Percentiles rank a stretch among this genome's conserved stretches.
Conservation (phyloP, 2,329 filamentous ascomycete species). For the Diaporthe amygdali region DNA sequence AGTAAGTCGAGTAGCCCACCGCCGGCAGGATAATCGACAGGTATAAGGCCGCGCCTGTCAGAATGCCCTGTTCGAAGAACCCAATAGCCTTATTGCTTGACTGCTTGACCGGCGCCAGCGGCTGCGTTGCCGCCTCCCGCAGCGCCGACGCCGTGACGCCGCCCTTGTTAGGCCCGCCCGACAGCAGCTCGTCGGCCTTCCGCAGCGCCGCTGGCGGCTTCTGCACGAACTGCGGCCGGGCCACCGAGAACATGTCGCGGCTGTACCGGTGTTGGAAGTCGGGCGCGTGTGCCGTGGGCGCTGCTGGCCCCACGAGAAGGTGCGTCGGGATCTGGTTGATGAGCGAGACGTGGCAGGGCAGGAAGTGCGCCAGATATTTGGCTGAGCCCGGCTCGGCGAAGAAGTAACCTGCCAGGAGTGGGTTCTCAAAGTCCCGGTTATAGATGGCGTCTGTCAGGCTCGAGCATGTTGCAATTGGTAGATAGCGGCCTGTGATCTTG, state of each 20-base stretch:
- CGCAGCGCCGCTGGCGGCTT: conserved; percentile 26
- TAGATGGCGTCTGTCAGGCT: conserved; percentile 36
- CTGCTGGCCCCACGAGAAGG: conserved; percentile 51
- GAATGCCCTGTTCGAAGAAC: conserved; percentile 54
- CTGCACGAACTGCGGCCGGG: conserved; percentile 47
- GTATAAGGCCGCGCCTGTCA: conserved; percentile 39
- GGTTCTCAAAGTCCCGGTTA: conserved; percentile 30
- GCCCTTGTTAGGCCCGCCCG: conserved; percentile 26
- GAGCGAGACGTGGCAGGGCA: conserved; percentile 54
- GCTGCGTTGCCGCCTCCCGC: conserved; percentile 30
- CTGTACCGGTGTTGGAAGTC: conserved; percentile 44
- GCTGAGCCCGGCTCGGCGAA: conserved; percentile 37
- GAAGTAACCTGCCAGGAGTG: conserved; percentile 31
- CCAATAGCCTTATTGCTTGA: conserved; percentile 39
- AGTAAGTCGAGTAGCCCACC: conserved; percentile 26
- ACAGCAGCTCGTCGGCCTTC: conserved; percentile 28
- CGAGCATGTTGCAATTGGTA: conserved; percentile 33
- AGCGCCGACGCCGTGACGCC: conserved; percentile 25
- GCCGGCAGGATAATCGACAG: conserved; percentile 29
- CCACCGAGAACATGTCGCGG: conserved; percentile 47
- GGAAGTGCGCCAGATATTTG: conserved; percentile 66
- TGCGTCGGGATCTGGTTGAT: conserved; percentile 63
- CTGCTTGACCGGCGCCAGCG: conserved; percentile 40
- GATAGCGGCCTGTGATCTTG: conserved; percentile 34
- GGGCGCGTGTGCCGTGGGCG: conserved; percentile 35